Evolutionary conservation across 768 basidiomycete genomes (phyloP).

Genomic region (Tylopilus balloui): DNA sequence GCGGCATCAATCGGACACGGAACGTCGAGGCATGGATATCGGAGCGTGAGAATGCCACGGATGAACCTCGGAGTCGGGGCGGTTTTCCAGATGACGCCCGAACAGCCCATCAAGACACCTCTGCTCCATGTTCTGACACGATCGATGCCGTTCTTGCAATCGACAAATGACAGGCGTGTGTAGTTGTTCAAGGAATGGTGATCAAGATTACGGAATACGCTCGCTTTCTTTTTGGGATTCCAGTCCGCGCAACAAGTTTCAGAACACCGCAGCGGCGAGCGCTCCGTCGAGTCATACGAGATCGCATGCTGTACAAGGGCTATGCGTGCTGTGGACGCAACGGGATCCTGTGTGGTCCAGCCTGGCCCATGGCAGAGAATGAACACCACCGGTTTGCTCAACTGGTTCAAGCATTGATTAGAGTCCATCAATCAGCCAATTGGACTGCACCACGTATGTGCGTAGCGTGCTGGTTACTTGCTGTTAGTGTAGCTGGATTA

Average conservation of each 20-base stretch:
- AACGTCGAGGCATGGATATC: background rate
- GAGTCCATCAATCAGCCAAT: too few relatives aligned
- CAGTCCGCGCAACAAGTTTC: background rate
- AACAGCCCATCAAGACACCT: background rate
- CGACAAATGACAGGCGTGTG: background rate
- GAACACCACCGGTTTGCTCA: background rate
- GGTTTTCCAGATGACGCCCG: background rate
- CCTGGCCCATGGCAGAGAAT: background rate
- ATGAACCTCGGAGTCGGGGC: background rate
- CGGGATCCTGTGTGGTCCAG: constrained; percentile 11
- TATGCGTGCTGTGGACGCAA: constrained; percentile 14
- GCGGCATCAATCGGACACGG: too few relatives aligned
- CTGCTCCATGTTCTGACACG: background rate
- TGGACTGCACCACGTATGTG: background rate
- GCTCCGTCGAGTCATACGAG: background rate
- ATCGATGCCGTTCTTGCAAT: background rate
- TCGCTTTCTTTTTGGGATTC: background rate
- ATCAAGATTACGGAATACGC: constrained; percentile 5
- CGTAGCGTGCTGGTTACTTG: background rate
- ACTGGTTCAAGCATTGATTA: background rate
- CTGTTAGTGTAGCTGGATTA: background rate
- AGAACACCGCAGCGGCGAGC: background rate
- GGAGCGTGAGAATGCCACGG: background rate
- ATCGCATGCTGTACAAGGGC: constrained; percentile 19
- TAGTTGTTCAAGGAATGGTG: background rate